Percentiles rank a stretch among this genome's conserved stretches.
Conservation (phyloP, 2,329 filamentous ascomycete genomes). For the Teratosphaeria gauchensis region DNA sequence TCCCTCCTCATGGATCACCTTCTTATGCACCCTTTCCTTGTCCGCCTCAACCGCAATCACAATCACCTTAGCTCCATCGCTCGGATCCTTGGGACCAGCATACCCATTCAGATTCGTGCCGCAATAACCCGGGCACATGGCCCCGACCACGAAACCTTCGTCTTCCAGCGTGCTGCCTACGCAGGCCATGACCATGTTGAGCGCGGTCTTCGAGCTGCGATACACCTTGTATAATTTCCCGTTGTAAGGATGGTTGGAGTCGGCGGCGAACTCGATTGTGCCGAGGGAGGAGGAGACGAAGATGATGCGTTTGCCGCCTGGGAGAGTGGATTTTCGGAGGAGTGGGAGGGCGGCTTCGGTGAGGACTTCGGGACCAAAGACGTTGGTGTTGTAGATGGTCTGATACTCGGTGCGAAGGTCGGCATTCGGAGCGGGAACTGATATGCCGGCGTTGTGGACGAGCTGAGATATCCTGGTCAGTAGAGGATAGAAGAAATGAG, state of each 20-base stretch:
- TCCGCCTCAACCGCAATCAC: constrained; percentile 11
- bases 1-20: constrained; percentile 15
- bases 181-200: constrained; percentile 2
- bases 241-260: background rate
- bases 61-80: constrained; percentile 21
- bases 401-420: constrained; percentile 12
- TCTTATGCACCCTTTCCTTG: constrained; percentile 19
- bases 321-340: background rate
- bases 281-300: constrained; percentile 4
- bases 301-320: constrained; percentile 9
- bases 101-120: constrained; percentile 19
- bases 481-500: background rate
- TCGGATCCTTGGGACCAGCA: constrained; percentile 17
- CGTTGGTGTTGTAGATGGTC: constrained; percentile 12
- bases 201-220: background rate
- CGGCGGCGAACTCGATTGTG: constrained; percentile 1
- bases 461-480: constrained; percentile 7
- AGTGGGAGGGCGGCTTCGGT: background rate
- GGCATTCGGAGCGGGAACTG: background rate
- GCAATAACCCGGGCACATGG: constrained; percentile 13
- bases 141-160: constrained; percentile 19
- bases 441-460: constrained; percentile 29
- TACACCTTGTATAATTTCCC: background rate
- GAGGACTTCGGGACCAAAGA: background rate
- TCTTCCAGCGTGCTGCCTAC: constrained; percentile 9